These are phyloP conservation scores for Diaporthe australafricana DNA, from an alignment of 2,329 filamentous ascomycete genomes.

Conservation along the genomic window DNA sequence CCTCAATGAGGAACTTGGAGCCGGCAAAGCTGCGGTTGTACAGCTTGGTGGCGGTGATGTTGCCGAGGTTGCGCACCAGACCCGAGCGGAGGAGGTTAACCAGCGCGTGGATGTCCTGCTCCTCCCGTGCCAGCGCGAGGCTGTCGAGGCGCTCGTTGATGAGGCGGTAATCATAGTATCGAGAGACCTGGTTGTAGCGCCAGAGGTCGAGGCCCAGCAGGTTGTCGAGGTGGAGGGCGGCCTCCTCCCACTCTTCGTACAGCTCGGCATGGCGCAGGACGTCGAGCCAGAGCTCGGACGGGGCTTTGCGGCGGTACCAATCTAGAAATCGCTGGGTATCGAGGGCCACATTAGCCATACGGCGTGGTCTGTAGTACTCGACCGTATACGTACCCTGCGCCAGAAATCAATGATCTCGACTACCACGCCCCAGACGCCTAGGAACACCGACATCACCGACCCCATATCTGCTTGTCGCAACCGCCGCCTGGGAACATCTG, in stretches of 20 bases:
- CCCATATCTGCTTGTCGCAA: slow-evolving; percentile 31
- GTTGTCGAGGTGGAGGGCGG: slow-evolving; percentile 86
- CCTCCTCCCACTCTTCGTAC: slow-evolving; percentile 89
- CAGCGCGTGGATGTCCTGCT: slow-evolving; percentile 76
- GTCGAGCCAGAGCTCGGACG: slow-evolving; percentile 74
- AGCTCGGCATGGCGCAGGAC: slow-evolving; percentile 73
- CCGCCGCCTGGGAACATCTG: slow-evolving; percentile 21
- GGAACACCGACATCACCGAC: slow-evolving; percentile 46
- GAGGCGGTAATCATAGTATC: slow-evolving; percentile 87
- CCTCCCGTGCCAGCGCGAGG: slow-evolving; percentile 55
- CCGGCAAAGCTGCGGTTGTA: slow-evolving; percentile 89
- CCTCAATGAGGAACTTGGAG: slow-evolving; percentile 90
- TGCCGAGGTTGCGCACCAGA: slow-evolving; percentile 87
- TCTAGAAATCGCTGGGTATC: slow-evolving; percentile 70
- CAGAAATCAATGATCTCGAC: slow-evolving; percentile 73
- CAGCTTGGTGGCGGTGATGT: slow-evolving; percentile 83
- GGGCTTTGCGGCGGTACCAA: slow-evolving; percentile 76
- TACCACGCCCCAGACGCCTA: slow-evolving; percentile 68
- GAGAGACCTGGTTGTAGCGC: slow-evolving; percentile 84
- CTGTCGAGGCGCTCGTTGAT: slow-evolving; percentile 82
- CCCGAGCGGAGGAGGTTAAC: slow-evolving; percentile 85
- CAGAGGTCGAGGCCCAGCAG: slow-evolving; percentile 84
- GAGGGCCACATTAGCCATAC: neutral
- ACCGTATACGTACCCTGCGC: slow-evolving; percentile 62
- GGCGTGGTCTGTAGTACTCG: neutral